These are phyloP conservation scores for Musa troglodytarum DNA, from an alignment of 176 grass and related monocot species.

Conservation along the genomic window DNA sequence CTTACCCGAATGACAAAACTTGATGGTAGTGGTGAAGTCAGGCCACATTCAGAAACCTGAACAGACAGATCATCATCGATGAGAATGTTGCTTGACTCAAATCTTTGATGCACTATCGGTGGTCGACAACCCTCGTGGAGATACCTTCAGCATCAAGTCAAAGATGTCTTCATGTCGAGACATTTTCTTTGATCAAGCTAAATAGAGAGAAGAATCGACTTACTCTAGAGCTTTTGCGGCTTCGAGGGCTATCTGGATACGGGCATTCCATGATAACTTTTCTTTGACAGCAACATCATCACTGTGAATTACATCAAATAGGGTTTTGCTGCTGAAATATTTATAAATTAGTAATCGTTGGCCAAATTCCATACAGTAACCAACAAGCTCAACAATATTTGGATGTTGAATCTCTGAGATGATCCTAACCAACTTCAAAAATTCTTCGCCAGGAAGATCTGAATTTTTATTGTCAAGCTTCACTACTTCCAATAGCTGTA, in stretches of 20 bases:
- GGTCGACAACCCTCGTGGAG: conserved; percentile 19
- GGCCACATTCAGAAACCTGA: conserved; percentile 12
- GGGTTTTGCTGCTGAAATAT: conserved; percentile 66
- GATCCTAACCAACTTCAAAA: conserved; percentile 47
- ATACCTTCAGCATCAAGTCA: conserved; percentile 13
- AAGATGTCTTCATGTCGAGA: background rate
- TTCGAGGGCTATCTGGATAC: conserved; percentile 52
- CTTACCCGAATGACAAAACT: conserved; percentile 3
- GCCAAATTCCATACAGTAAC: conserved; percentile 71
- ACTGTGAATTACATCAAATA: conserved; percentile 59
- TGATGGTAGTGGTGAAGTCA: conserved; percentile 1
- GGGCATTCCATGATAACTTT: conserved; percentile 50
- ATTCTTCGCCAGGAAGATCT: conserved; percentile 42
- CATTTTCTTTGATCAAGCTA: background rate
- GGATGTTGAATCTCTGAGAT: conserved; percentile 69
- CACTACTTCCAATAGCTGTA: conserved; percentile 42
- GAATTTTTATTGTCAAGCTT: conserved; percentile 23
- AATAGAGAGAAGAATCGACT: conserved; percentile 12
- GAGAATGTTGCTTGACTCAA: conserved; percentile 17
- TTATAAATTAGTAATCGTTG: conserved; percentile 80
- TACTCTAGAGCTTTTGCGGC: conserved; percentile 81
- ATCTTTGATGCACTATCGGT: conserved; percentile 11
- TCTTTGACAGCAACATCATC: conserved; percentile 29
- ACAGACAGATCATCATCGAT: conserved; percentile 18
- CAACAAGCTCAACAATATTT: conserved; percentile 75